These are phyloP conservation scores for Arthrobotrys musiformis DNA, from an alignment of 2,329 filamentous ascomycete genomes.

Conservation along the genomic window DNA sequence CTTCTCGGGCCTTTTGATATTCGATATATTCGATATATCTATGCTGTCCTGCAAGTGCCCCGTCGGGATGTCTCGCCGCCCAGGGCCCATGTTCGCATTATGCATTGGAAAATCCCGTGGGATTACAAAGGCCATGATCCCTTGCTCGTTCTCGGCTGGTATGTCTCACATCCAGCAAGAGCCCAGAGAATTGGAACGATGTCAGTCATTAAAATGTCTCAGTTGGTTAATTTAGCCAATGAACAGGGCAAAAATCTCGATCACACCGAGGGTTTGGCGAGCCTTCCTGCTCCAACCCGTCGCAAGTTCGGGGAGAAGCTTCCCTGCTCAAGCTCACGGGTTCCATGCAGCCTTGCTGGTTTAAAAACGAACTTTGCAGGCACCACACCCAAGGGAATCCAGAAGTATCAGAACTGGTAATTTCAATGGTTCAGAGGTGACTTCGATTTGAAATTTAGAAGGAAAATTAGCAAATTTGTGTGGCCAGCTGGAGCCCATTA, in stretches of 20 bases:
- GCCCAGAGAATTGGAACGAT: constrained; percentile 53
- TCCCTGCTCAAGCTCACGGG: constrained; percentile 40
- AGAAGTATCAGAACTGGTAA: background rate
- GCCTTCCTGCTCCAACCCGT: constrained; percentile 36
- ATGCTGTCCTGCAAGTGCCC: background rate
- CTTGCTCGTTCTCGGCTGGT: constrained; percentile 43
- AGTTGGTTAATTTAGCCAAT: constrained; percentile 27
- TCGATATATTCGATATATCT: background rate
- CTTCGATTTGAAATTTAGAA: background rate
- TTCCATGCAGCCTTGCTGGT: constrained; percentile 46
- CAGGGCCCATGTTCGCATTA: constrained; percentile 3
- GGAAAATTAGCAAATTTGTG: background rate
- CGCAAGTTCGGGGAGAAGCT: constrained; percentile 45
- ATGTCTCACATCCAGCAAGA: constrained; percentile 46
- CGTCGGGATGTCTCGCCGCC: constrained; percentile 3
- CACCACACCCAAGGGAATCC: background rate
- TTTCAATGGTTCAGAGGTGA: constrained; percentile 21
- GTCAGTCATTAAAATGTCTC: constrained; percentile 48
- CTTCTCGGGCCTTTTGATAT: background rate
- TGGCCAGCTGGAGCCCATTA: constrained; percentile 13
- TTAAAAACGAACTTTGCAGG: constrained; percentile 25
- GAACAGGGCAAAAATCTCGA: constrained; percentile 15
- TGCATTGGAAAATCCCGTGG: constrained; percentile 43
- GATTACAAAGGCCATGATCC: constrained; percentile 42
- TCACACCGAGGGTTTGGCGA: constrained; percentile 45